phyloP scores from a whole-genome alignment of 2,329 filamentous ascomycete species.

The Fusarium veterinarium region DNA sequence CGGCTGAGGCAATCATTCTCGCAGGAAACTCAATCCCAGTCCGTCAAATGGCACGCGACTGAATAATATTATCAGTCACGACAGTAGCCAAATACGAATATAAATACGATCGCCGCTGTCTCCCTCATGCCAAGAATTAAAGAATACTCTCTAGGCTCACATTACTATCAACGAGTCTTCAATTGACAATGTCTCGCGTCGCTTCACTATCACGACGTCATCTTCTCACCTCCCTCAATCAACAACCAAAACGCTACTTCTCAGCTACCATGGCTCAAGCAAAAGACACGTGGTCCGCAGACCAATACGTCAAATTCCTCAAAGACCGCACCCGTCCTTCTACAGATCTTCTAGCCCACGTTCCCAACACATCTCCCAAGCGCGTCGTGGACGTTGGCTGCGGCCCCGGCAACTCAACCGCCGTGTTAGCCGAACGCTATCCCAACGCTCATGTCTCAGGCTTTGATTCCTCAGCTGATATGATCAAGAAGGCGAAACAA shows the following conservation, averaged over 20 bases:
- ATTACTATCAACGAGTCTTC: neutral
- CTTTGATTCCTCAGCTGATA: conserved; percentile 66
- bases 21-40: neutral
- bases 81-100: neutral
- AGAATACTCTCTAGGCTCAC: neutral
- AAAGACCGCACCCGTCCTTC: conserved; percentile 64
- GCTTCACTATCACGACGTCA: conserved; percentile 12
- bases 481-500: conserved; percentile 62
- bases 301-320: conserved; percentile 67
- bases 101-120: neutral
- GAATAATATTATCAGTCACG: neutral
- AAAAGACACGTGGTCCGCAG: conserved; percentile 60
- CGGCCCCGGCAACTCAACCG: conserved; percentile 69
- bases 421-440: conserved; percentile 59
- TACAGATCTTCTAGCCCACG: conserved; percentile 62
- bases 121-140: rapidly evolving
- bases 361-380: conserved; percentile 54
- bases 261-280: conserved; percentile 9
- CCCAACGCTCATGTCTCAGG: conserved; percentile 60
- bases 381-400: conserved; percentile 69
- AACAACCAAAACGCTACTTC: conserved; percentile 2
- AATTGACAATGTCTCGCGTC: neutral
- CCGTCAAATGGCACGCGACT: neutral
- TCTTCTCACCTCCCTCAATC: neutral
- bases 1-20: neutral